Evolutionary conservation across 768 basidiomycete genomes (phyloP).

Genomic region (Crucibulum laeve): DNA sequence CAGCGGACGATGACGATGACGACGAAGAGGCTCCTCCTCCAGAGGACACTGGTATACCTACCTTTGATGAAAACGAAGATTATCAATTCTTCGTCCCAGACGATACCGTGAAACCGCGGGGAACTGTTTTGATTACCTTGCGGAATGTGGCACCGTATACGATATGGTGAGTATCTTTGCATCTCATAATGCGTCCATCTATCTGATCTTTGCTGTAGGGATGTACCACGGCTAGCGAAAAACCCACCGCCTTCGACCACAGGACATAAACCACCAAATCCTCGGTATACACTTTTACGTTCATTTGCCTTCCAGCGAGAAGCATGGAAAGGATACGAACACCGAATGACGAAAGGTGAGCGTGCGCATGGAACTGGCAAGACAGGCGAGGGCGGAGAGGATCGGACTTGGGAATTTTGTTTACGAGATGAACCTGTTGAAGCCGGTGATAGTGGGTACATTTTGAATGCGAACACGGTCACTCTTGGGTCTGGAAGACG

Average conservation of each 20-base stretch:
- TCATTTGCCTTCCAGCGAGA: slow-evolving; percentile 76
- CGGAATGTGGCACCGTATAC: slow-evolving; percentile 87
- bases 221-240: slow-evolving; percentile 72
- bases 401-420: slow-evolving; percentile 90
- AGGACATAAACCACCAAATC: slow-evolving; percentile 48
- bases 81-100: slow-evolving; percentile 10
- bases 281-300: slow-evolving; percentile 63
- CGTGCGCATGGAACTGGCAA: slow-evolving; percentile 58
- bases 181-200: slow-evolving; percentile 1
- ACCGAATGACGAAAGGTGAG: slow-evolving; percentile 93
- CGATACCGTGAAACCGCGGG: slow-evolving; percentile 33
- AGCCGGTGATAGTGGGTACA: too few species aligned
- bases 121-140: slow-evolving; percentile 82
- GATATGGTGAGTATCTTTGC: slow-evolving; percentile 55
- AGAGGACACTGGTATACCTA: slow-evolving; percentile 17
- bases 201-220: slow-evolving; percentile 38
- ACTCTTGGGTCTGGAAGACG: too few species aligned
- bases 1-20: slow-evolving; percentile 43
- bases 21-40: slow-evolving; percentile 22
- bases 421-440: slow-evolving; percentile 20
- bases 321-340: slow-evolving; percentile 82
- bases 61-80: slow-evolving; percentile 23
- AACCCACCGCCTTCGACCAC: slow-evolving; percentile 55
- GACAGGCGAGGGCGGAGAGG: slow-evolving; percentile 72
- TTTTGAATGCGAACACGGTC: too few species aligned